These are phyloP conservation scores for Pestalotiopsis fici DNA, from an alignment of 2,329 filamentous ascomycete species.

Conservation along the genomic window DNA sequence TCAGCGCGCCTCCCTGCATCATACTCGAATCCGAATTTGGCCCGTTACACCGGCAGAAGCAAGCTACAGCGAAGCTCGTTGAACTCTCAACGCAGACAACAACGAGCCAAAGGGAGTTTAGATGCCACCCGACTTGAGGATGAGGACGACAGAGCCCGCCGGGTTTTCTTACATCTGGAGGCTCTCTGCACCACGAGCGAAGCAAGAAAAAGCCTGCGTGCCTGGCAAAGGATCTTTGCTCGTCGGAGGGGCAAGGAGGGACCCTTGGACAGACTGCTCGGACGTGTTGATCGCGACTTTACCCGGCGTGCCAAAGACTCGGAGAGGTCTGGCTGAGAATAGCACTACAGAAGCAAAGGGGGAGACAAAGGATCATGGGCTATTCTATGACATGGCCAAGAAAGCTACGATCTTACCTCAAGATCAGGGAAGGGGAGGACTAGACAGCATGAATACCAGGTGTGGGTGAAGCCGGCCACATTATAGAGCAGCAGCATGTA, in stretches of 20 bases:
- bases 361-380: neutral
- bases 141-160: constrained; percentile 43
- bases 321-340: neutral
- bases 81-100: neutral
- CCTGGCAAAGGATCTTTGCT: constrained; percentile 53
- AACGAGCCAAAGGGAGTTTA: neutral
- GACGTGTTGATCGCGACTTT: neutral
- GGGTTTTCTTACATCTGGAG: constrained; percentile 49
- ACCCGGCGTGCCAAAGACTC: neutral
- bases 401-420: neutral
- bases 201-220: constrained; percentile 46
- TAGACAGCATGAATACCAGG: neutral
- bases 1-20: neutral
- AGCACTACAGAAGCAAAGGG: neutral
- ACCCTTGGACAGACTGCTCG: constrained; percentile 35
- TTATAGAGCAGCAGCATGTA: neutral
- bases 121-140: constrained; percentile 21
- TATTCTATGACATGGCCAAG: neutral
- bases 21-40: constrained; percentile 1
- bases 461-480: neutral
- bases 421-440: neutral
- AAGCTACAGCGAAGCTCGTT: neutral
- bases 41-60: neutral
- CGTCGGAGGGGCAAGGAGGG: constrained; percentile 34
- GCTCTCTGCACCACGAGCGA: constrained; percentile 46